phyloP scores from a whole-genome alignment of 768 basidiomycete genomes.

The Lactifluus volemus region DNA sequence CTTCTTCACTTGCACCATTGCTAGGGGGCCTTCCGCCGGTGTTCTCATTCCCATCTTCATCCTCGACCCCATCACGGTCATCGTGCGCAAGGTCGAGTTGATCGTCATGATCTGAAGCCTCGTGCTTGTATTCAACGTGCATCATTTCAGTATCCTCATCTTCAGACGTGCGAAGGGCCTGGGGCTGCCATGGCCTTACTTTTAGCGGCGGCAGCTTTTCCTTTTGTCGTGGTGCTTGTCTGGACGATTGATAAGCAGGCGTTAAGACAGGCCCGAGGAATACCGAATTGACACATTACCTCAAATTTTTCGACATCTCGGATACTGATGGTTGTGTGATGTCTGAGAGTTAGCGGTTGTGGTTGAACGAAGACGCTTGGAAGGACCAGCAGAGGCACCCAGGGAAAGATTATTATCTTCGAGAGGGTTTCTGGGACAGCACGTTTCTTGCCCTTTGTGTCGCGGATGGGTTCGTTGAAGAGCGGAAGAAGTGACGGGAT shows the following conservation, averaged over 20 bases:
- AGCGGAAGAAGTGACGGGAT: conserved; percentile 33
- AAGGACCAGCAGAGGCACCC: conserved; percentile 36
- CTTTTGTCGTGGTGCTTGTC: conserved; percentile 37
- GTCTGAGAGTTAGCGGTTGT: conserved; percentile 43
- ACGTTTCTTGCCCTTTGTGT: conserved; percentile 89
- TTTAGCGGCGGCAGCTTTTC: conserved; percentile 38
- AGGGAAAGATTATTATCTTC: conserved; percentile 45
- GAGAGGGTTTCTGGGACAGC: conserved; percentile 59
- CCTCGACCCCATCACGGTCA: conserved; percentile 42
- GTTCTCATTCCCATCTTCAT: conserved; percentile 38
- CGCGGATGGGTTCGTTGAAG: conserved; percentile 66
- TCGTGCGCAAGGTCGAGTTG: conserved; percentile 35
- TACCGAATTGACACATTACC: conserved; percentile 29
- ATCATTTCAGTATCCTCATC: conserved; percentile 75
- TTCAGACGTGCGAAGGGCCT: conserved; percentile 53
- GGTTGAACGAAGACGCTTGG: conserved; percentile 54
- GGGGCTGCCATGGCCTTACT: conserved; percentile 48
- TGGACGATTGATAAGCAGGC: conserved; percentile 14
- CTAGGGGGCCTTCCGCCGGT: conserved; percentile 29
- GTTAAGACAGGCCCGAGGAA: background rate
- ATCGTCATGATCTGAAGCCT: conserved; percentile 39
- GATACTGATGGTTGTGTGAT: conserved; percentile 31
- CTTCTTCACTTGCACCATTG: conserved; percentile 28
- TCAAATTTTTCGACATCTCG: conserved; percentile 71
- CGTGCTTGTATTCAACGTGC: conserved; percentile 50